Evolutionary conservation across 2,329 filamentous ascomycete genomes (phyloP), one percentile per base, ranked within the genome.

Genomic region (Clarireedia homoeocarpa): DNA sequence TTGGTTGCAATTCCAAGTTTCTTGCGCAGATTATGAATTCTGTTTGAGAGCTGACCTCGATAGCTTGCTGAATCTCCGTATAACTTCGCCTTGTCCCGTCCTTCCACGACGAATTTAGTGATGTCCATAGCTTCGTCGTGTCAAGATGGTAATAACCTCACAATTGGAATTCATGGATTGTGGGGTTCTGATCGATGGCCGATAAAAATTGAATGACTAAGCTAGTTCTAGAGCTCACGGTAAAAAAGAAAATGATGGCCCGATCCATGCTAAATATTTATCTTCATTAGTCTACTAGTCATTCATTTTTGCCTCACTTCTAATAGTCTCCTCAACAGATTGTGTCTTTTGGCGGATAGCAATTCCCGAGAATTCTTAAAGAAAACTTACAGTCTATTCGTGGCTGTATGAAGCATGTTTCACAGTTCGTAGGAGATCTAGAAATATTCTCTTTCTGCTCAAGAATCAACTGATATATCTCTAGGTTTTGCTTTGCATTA

Each of bases 21-120:
- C 77, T 87, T 92, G 69, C 91, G 86, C 65, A 88, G 79, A 68
- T 86, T 90, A 70, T 89, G 86, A 58, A 99, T 79, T 68, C 89
- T 86, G 69, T 89, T 88, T 62, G 86, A 84, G 51, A 95, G 79
- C 70, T 90, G 88, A 49, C 78, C 77, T 67, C 91, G 86, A 72
- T 97, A 97, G 56, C 86, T 86, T 68, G 83, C 83, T 74, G 96
- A 91, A 74, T 96, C 91, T 64, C 91, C 91, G 62, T 94, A 85
- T 30, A 95, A 81, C 51, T 96, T 85, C 39, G 89, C 89, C 67
- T 88, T 82, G 70, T 95, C 88, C 61, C 94, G 81, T 62, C 87
- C 85, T 53, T 84, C 83, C 67, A 91, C 81, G 64, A 97, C 77
- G 62, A 89, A 91, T 64, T 83, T 83, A 56, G 94, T 97, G 72